phyloP scores from a whole-genome alignment of 1,284 basidiomycete genomes.

The Rhodotorula sp. region DNA sequence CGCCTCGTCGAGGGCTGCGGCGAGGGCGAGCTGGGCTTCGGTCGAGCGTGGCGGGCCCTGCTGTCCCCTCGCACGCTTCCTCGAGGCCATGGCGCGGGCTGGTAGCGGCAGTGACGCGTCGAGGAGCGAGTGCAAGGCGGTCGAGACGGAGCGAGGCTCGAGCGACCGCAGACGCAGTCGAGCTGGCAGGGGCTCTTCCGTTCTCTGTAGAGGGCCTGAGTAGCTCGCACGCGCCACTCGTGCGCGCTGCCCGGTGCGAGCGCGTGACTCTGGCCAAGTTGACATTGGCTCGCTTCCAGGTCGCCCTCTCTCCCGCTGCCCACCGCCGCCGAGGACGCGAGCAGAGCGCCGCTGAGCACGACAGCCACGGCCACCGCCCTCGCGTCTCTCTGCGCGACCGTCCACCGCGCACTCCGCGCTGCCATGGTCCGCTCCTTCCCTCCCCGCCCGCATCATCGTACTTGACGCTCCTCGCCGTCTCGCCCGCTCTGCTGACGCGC shows the following conservation, averaged over 20 bases:
- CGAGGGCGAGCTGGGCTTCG: not conserved
- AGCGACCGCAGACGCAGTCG: not conserved
- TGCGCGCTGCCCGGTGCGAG: no score
- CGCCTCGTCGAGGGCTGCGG: constrained; percentile 59
- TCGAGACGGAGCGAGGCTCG: not conserved
- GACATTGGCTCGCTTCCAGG: no score
- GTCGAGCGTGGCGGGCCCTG: not conserved
- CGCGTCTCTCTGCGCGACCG: not conserved
- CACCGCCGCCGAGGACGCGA: no score
- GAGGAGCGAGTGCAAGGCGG: not conserved
- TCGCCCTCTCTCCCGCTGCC: no score
- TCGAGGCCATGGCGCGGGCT: not conserved
- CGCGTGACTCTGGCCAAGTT: no score
- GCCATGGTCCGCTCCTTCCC: constrained; percentile 1
- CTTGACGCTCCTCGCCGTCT: not conserved
- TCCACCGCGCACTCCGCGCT: not conserved
- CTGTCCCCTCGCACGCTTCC: not conserved
- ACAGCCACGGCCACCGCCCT: no score
- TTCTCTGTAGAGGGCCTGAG: no score
- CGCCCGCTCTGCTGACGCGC: not conserved
- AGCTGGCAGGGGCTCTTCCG: not conserved
- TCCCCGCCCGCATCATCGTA: not conserved
- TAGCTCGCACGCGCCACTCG: no score
- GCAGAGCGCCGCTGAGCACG: no score
- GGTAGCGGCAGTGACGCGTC: not conserved